Base-by-base conservation (phyloP, 2,329 filamentous ascomycete species). In the Talaromyces sp. region DNA sequence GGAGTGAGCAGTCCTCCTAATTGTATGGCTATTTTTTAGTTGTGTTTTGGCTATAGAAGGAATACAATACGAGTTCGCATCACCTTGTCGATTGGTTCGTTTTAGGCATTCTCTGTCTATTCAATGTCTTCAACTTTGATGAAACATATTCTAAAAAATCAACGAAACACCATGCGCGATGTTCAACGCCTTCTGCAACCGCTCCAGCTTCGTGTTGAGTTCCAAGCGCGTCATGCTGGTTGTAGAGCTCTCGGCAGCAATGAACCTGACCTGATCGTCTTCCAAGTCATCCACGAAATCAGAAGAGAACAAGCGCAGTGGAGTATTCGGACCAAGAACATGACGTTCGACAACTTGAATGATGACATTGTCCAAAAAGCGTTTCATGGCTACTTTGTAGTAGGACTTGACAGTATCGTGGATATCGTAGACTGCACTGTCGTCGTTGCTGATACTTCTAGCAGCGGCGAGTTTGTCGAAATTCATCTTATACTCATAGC, bases 351-450 rank as follows among this genome's bases (percentile, higher is more conserved):
- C 75, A 0, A 81, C 83, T 64, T 89, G 87, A 61, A 82, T 79
- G 66, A 80, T 84, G 1, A 90, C 72, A 1, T 78, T 81, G 67
- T 90, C 87, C 2, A 86, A 79, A 63, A 90, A 88, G 0, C 86
- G 82, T 68, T 84, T 83, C n/a, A 79, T 77, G 0, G 85, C 79
- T 1, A 88, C 81, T 35, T 84, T 80, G 75, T 90, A 90, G 71
- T 87, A 90, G 1, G 82, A 79, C 31, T 79, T 71, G 0, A 90
- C 76, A 0, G 83, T 82, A 62, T 90, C 83, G 59, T 88, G 84
- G 3, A 90, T 82, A 9, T 86, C 80, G 37, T 83, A 76, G 1
- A 79, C 67, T 0, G 75, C 73, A 31, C 80, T 72, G 1, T 80
- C 69, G 0, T 75, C 73, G 50, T 78, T 80, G 66, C 71, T 75